Conservation (phyloP, 768 basidiomycete species). For the Galerina marginata region DNA sequence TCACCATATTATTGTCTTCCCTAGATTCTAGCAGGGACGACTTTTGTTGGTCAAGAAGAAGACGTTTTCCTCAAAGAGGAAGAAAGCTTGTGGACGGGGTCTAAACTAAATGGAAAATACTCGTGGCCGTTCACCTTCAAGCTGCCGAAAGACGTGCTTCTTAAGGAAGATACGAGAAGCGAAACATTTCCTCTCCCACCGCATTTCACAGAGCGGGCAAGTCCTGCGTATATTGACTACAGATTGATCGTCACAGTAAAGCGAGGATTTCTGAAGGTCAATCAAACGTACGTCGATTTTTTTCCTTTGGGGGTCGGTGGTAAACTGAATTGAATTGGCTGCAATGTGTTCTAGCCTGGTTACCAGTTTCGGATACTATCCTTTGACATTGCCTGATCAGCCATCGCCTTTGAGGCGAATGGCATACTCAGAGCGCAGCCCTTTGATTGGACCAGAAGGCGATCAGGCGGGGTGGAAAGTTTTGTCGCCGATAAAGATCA, state of each 20-base stretch:
- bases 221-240: conserved; percentile 63
- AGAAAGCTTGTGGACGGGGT: conserved; percentile 47
- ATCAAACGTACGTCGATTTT: conserved; percentile 48
- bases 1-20: conserved; percentile 1
- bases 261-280: conserved; percentile 51
- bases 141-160: conserved; percentile 48
- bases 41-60: conserved; percentile 62
- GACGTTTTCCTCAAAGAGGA: conserved; percentile 48
- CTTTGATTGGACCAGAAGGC: conserved; percentile 38
- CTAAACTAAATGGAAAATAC: conserved; percentile 49
- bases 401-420: conserved; percentile 41
- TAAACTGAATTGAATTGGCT: neutral
- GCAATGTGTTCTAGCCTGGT: conserved; percentile 26
- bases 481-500: conserved; percentile 29
- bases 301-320: neutral
- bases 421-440: conserved; percentile 37
- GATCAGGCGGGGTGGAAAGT: conserved; percentile 47
- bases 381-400: conserved; percentile 35
- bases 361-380: conserved; percentile 38
- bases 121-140: conserved; percentile 54
- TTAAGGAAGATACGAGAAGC: conserved; percentile 40
- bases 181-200: conserved; percentile 51
- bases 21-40: conserved; percentile 53
- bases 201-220: conserved; percentile 59
- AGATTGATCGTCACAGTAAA: conserved; percentile 54